A percentile compares a stretch with the other conserved stretches of the same genome.
phyloP scores from a whole-genome alignment of 768 basidiomycete genomes.

The Lactifluus hygrophoroides region DNA sequence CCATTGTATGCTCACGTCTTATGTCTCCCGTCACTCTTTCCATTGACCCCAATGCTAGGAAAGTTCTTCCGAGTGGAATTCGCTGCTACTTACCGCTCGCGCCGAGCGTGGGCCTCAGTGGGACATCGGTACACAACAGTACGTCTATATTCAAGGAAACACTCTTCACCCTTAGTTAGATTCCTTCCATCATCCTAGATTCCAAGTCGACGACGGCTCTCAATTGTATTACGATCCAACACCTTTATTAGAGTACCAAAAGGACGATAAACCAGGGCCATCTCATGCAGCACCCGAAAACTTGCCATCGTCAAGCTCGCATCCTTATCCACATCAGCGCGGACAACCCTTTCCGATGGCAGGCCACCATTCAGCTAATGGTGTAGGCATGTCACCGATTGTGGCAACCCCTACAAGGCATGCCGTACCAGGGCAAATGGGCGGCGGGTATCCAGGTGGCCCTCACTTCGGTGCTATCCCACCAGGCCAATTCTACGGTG shows the following conservation, averaged over 20 bases:
- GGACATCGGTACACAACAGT: constrained; percentile 86
- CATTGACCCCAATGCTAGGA: constrained; percentile 35
- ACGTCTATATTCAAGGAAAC: constrained; percentile 27
- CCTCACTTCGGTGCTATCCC: constrained; percentile 29
- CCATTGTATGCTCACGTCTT: constrained; percentile 45
- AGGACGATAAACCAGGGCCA: constrained; percentile 20
- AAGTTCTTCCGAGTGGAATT: constrained; percentile 83
- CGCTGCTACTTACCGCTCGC: constrained; percentile 64
- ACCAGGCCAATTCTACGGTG: constrained; percentile 36
- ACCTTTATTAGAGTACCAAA: constrained; percentile 24
- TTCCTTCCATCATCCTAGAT: constrained; percentile 35
- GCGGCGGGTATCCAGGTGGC: constrained; percentile 21
- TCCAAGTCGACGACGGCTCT: constrained; percentile 66
- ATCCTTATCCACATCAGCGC: constrained; percentile 15
- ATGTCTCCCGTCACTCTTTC: too few relatives aligned
- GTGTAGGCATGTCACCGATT: constrained; percentile 15
- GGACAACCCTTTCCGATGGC: constrained; percentile 6
- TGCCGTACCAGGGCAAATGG: constrained; percentile 23
- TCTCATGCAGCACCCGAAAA: neutral
- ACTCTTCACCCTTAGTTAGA: neutral
- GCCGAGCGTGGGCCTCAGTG: constrained; percentile 81
- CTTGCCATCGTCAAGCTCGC: constrained; percentile 17
- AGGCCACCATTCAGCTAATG: constrained; percentile 20
- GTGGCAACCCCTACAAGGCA: constrained; percentile 25
- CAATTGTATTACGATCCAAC: constrained; percentile 68